Percentiles rank a stretch among this genome's conserved stretches.
These are phyloP conservation scores for Peronospora belbahrii DNA, from an alignment of 352 stramenopile species.

Conservation along the genomic window DNA sequence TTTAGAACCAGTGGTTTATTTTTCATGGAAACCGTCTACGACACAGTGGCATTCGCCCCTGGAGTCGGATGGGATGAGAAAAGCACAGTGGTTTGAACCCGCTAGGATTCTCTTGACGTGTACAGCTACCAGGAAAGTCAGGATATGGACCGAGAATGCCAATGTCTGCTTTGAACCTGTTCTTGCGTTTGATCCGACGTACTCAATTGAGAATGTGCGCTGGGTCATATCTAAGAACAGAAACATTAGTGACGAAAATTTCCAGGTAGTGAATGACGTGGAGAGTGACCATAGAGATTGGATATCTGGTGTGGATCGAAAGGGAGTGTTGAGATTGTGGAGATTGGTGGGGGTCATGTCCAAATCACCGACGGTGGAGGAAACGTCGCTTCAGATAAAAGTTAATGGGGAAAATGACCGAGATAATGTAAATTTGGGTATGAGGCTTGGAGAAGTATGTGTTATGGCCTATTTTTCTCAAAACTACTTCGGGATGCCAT, in stretches of 20 bases:
- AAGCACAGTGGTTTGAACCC: conserved; percentile 69
- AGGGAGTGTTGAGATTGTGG: conserved; percentile 63
- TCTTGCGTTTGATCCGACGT: conserved; percentile 45
- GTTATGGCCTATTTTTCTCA: conserved; percentile 81
- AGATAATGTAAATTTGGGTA: neutral
- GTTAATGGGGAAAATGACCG: conserved; percentile 51
- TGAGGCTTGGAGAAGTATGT: conserved; percentile 46
- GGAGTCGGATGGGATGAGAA: conserved; percentile 48
- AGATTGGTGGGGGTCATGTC: conserved; percentile 41
- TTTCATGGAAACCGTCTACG: conserved; percentile 72
- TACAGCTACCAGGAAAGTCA: conserved; percentile 36
- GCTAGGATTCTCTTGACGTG: conserved; percentile 70
- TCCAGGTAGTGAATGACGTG: conserved; percentile 35
- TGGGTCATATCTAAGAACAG: conserved; percentile 78
- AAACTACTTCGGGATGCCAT: conserved; percentile 60
- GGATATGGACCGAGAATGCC: conserved; percentile 54
- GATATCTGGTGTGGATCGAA: conserved; percentile 61
- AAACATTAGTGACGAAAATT: conserved; percentile 76
- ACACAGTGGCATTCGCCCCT: conserved; percentile 42
- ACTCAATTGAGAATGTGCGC: conserved; percentile 54
- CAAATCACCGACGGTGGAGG: conserved; percentile 26
- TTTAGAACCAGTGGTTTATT: conserved; percentile 61
- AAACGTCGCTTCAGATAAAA: conserved; percentile 64
- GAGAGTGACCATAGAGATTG: conserved; percentile 54
- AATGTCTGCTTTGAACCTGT: conserved; percentile 22